These are phyloP conservation scores for Plasmodium adleri DNA, from an alignment of 169 alveolate genomes.

Conservation along the genomic window DNA sequence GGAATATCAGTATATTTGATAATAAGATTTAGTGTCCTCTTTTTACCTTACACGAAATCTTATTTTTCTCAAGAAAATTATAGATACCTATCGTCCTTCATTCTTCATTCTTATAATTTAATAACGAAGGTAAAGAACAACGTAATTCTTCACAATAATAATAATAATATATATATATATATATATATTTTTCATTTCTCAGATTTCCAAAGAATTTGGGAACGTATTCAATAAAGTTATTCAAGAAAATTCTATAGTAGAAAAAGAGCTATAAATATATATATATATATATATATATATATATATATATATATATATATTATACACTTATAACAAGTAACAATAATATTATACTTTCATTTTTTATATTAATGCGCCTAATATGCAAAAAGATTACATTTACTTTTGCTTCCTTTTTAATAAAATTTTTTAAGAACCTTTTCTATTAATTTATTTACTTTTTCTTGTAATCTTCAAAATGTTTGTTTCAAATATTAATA, in stretches of 20 bases:
- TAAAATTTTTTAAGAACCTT: too few species aligned
- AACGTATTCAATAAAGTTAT: conserved; percentile 28
- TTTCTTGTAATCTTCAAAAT: conserved; percentile 38
- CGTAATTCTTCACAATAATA: not conserved
- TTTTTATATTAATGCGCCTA: too few species aligned
- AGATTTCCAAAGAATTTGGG: conserved; percentile 34
- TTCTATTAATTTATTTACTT: conserved; percentile 18
- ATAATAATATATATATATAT: not conserved
- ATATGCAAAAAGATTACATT: too few species aligned
- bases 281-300: too few species aligned
- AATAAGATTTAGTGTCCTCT: conserved; percentile 31
- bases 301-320: too few species aligned
- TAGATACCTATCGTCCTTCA: conserved; percentile 21
- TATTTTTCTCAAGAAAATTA: conserved; percentile 62
- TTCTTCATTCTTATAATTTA: conserved; percentile 47
- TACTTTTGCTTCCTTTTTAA: too few species aligned
- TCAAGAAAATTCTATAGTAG: conserved; percentile 22
- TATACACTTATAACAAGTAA: too few species aligned
- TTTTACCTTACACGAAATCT: conserved; percentile 71
- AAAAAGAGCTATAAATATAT: conserved; percentile 24
- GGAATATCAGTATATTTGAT: conserved; percentile 41
- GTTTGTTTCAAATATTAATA: conserved; percentile 36
- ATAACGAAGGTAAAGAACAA: conserved; percentile 38
- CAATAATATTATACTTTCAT: too few species aligned
- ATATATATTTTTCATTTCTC: not conserved